Conservation (phyloP, 441 rosid genomes). For the Codiaeum variegatum region DNA sequence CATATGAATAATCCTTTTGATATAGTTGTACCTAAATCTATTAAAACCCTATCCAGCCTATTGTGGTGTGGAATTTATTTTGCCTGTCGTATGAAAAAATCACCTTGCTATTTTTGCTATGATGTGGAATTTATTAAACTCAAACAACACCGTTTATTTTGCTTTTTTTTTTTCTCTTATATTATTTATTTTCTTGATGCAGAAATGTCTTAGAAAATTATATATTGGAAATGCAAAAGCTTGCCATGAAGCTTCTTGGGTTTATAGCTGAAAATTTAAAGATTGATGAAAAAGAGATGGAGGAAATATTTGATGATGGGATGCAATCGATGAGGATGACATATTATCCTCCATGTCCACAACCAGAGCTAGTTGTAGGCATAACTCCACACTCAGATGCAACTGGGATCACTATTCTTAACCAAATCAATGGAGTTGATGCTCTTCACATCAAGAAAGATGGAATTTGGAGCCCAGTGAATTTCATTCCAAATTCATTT, state of each 20-base stretch:
- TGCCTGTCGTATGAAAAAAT: too few relatives aligned
- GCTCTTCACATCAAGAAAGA: conserved; percentile 40
- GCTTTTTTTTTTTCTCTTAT: neutral
- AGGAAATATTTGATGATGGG: conserved; percentile 35
- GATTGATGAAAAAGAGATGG: conserved; percentile 27
- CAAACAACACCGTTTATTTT: neutral
- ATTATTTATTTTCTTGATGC: neutral
- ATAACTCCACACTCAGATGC: conserved; percentile 44
- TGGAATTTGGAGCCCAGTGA: conserved; percentile 37
- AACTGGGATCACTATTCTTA: conserved; percentile 37
- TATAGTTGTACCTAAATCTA: too few relatives aligned
- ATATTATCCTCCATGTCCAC: conserved; percentile 49
- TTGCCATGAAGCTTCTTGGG: conserved; percentile 29
- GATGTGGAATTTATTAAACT: too few relatives aligned
- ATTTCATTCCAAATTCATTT: conserved; percentile 33
- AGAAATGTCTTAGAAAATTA: conserved; percentile 38
- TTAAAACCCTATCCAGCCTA: too few relatives aligned
- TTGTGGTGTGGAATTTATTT: too few relatives aligned
- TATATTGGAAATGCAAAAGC: conserved; percentile 30
- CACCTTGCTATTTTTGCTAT: too few relatives aligned
- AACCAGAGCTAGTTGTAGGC: conserved; percentile 44
- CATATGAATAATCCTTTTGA: too few relatives aligned
- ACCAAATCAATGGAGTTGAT: conserved; percentile 42
- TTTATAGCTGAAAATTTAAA: conserved; percentile 28
- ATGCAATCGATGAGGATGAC: conserved; percentile 40